Evolutionary conservation across 257 asterid genomes (phyloP).

Genomic region (Scutellaria baicalensis): DNA sequence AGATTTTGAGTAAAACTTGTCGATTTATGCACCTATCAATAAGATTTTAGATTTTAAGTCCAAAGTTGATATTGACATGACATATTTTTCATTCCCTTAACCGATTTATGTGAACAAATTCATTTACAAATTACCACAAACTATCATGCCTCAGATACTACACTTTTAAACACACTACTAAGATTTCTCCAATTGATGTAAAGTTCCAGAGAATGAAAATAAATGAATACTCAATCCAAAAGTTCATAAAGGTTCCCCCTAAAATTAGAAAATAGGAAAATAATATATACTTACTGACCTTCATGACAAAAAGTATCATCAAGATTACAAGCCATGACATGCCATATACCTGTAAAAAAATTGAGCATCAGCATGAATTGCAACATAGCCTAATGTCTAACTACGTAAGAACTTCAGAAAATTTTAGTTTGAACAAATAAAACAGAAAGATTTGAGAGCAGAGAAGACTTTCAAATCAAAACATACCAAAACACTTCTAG

Average conservation of each 20-base stretch:
- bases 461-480: not conserved
- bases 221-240: not conserved
- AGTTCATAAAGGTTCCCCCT: not conserved
- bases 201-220: not conserved
- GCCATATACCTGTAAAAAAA: constrained; percentile 69
- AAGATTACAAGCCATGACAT: constrained; percentile 90
- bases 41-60: too few relatives aligned
- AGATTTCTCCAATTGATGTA: too few relatives aligned
- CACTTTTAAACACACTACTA: too few relatives aligned
- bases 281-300: constrained; percentile 38
- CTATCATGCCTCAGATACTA: too few relatives aligned
- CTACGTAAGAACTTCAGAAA: not conserved
- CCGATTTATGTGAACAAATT: too few relatives aligned
- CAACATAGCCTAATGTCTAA: not conserved
- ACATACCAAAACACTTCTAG: constrained; percentile 32
- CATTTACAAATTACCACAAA: too few relatives aligned
- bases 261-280: not conserved
- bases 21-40: too few relatives aligned
- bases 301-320: constrained; percentile 81
- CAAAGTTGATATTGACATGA: too few relatives aligned
- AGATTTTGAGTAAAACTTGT: too few relatives aligned
- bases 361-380: not conserved
- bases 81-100: too few relatives aligned
- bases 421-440: not conserved
- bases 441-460: not conserved